Conservation (phyloP, 1,284 basidiomycete species). For the Puccinia hordei region DNA sequence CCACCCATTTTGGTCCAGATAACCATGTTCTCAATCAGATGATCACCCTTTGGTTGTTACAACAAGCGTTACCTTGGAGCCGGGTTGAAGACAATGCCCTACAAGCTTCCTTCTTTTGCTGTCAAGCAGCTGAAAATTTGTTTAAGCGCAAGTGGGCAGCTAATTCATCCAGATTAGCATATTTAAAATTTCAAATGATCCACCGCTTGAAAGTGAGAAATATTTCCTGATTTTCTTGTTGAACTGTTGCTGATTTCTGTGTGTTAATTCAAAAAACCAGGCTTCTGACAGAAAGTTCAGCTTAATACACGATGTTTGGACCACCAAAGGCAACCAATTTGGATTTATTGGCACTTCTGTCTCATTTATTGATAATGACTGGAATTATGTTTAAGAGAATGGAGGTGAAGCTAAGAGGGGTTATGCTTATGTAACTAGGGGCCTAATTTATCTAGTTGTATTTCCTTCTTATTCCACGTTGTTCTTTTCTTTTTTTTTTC, state of each 20-base stretch:
- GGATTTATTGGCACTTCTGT: constrained; percentile 17
- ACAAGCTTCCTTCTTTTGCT: not conserved
- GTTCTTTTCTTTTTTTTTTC: too few species aligned
- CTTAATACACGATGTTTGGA: not conserved
- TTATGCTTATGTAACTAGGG: too few species aligned
- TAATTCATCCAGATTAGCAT: not conserved
- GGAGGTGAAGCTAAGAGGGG: too few species aligned
- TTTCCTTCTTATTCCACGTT: too few species aligned
- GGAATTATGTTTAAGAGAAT: too few species aligned
- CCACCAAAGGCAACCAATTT: constrained; percentile 2
- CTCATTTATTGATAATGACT: constrained; percentile 5
- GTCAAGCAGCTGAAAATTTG: not conserved
- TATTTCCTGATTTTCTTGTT: not conserved
- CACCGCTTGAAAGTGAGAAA: not conserved
- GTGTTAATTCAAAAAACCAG: not conserved
- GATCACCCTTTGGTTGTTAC: constrained; percentile 16
- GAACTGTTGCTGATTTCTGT: not conserved
- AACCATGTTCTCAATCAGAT: not conserved
- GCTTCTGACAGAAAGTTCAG: not conserved
- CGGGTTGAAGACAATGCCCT: not conserved
- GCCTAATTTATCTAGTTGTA: too few species aligned
- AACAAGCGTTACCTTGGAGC: not conserved
- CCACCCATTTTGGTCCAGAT: not conserved
- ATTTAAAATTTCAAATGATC: not conserved
- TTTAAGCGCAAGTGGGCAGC: constrained; percentile 4